A percentile compares a stretch with the other conserved stretches of the same genome.
These are phyloP conservation scores for Suhomyces maxii DNA, from an alignment of 1,139 yeast species.

Conservation along the genomic window DNA sequence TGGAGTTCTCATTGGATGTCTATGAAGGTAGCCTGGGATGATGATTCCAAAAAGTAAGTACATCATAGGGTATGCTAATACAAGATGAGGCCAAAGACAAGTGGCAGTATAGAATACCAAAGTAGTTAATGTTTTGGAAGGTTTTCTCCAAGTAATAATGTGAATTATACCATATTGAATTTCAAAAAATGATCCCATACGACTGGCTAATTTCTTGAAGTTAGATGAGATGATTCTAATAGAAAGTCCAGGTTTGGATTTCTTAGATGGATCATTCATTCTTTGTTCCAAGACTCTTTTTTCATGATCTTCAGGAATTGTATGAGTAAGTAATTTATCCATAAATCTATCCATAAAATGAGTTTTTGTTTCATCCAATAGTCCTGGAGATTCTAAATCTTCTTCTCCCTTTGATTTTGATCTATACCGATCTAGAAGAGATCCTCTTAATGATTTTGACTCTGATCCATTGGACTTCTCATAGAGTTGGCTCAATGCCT, in stretches of 20 bases:
- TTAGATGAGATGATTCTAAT: constrained; percentile 49
- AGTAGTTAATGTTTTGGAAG: constrained; percentile 54
- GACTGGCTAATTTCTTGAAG: constrained; percentile 51
- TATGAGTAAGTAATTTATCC: constrained; percentile 50
- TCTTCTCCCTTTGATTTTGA: not conserved
- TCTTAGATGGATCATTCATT: constrained; percentile 47
- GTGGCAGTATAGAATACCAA: constrained; percentile 57
- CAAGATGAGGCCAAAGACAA: constrained; percentile 69
- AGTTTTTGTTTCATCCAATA: constrained; percentile 16
- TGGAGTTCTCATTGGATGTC: constrained; percentile 63
- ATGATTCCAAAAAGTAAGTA: constrained; percentile 58
- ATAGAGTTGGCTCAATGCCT: constrained; percentile 18
- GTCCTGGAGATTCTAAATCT: not conserved
- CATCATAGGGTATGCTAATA: constrained; percentile 64
- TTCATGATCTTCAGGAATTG: constrained; percentile 51
- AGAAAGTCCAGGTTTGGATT: constrained; percentile 50
- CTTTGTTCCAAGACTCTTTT: constrained; percentile 45
- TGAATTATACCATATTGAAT: constrained; percentile 57
- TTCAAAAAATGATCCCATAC: constrained; percentile 53
- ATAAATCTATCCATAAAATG: constrained; percentile 62
- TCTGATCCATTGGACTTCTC: constrained; percentile 12
- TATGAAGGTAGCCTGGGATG: constrained; percentile 67
- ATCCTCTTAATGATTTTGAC: not conserved
- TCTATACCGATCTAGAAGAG: constrained; percentile 11
- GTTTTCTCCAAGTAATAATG: constrained; percentile 62